Conservation (phyloP, 176 grass and related monocot genomes). For the Aegilops speltoides region DNA sequence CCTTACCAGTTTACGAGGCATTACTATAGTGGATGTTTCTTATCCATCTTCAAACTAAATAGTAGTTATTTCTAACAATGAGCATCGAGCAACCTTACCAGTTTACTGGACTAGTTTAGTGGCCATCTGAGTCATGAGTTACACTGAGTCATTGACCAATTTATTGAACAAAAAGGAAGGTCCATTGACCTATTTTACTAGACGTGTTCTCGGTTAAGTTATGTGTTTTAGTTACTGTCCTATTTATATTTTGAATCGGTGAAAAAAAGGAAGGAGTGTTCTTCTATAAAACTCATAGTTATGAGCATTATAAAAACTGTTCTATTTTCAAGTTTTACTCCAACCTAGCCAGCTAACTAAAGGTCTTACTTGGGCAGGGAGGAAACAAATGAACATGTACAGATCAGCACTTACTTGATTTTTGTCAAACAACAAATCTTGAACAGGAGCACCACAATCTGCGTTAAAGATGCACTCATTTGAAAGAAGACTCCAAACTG, state of each 20-base stretch:
- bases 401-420: slow-evolving; percentile 62
- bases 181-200: not conserved
- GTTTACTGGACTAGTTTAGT: slow-evolving; percentile 18
- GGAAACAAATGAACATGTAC: slow-evolving; percentile 15
- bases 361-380: not conserved
- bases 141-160: not conserved
- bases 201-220: not conserved
- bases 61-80: not conserved
- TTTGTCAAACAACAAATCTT: slow-evolving; percentile 84
- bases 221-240: slow-evolving; percentile 1
- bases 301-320: not conserved
- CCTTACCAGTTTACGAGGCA: not conserved
- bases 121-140: not conserved
- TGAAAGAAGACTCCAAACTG: slow-evolving; percentile 90
- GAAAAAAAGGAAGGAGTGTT: not conserved
- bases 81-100: not conserved
- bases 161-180: not conserved
- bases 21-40: not conserved
- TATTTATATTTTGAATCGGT: not conserved
- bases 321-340: not conserved
- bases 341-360: not conserved
- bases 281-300: not conserved
- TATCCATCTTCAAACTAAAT: not conserved
- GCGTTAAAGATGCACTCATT: slow-evolving; percentile 81
- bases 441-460: slow-evolving; percentile 65